Evolutionary conservation across 345 rosid genomes (phyloP), one percentile per base, ranked within the genome.

Genomic region (Excoecaria cochinchinensis): DNA sequence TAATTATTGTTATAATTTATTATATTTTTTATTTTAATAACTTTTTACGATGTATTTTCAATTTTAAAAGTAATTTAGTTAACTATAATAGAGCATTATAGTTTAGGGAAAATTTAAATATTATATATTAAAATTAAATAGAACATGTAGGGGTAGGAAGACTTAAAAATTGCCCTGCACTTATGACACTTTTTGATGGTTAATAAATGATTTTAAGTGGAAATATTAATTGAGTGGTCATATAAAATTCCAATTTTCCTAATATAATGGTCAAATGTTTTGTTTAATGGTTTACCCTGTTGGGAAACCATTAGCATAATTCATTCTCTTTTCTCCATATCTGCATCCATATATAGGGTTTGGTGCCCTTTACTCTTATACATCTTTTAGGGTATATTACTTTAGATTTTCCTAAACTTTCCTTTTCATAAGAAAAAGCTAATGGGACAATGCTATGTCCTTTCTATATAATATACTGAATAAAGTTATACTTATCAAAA

Each of bases 281-380:
- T 16, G 64, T 10, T 38, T 77, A 40, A 36, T 19, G 64, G 67
- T 73, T 75, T 12, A 2, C 85, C 78, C 36, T 25, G 72, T 50
- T 61, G 70, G 84, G 85, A 72, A 81, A 80, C 52, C 53, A 47
- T 66, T 55, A 81, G 78, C 79, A 78, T 77, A 52, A 53, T 72
- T 38, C 84, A 61, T 40, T 19, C 79, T 40, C 75, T 60, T 75
- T 79, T 52, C 38, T n/a, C 73, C 10, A 24, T 39, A 40, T 75
- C 84, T 73, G 81, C 72, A 52, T 15, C 14, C 72, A 22, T 3
- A 36, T 9, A 13, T 69, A 31, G 72, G 31, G 24, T 22, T 76
- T 63, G 13, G 72, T 55, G 51, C 58, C 83, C 69, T 46, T 31
- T 59, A 52, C 76, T 68, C 60, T 0, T 42, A 22, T 25, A 12